Base-by-base conservation (phyloP, 805 yeast genomes). In the Candida montana region DNA sequence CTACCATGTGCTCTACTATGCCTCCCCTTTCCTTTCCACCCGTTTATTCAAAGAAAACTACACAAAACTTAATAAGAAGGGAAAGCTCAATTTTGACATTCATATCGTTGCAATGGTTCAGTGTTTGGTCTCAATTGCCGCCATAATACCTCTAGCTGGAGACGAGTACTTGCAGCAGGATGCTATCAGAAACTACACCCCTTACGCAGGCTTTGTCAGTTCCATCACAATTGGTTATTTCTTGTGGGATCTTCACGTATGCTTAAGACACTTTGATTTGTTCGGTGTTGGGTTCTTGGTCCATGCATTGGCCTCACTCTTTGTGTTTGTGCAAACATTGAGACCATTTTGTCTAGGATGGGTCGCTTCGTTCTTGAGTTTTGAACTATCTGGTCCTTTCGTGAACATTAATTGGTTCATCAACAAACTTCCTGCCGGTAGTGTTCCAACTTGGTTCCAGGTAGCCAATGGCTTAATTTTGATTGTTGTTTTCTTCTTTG, bases 321-420 rank as follows among this genome's bases (percentile, higher is more conserved):
- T 74, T 53, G 95, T 87, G 31, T 86, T 90, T 58, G 54, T 64
- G 2, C 62, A 75, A 39, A 71, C 87, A 2, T 69, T 84, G 45
- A 59, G 69, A 26, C 96, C 96, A 3, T 85, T 80, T 61, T 77
- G 87, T 57, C 79, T 82, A 62, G 83, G 89, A 38, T 83, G 84
- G 78, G 74, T 85, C 21, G 91, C 95, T 1, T 78, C 81, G 17
- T 93, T 90, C 59, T 70, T 93, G 53, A 59, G 85, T 37, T 93
- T 84, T 62, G 99, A 93, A 64, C 72, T 85, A 31, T 83, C 95
- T 35, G 86, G 97, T 2, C 98, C 98, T 8, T 93, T 93, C 64
- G 96, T 93, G 47, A 95, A 93, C 63, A 61, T 86, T 58, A 87
- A 93, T 62, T 93, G 97, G 96, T 90, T 83, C 62, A 80, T 88